Evolutionary conservation across 2,329 filamentous ascomycete species (phyloP).

Genomic region (Cadophora sp.): DNA sequence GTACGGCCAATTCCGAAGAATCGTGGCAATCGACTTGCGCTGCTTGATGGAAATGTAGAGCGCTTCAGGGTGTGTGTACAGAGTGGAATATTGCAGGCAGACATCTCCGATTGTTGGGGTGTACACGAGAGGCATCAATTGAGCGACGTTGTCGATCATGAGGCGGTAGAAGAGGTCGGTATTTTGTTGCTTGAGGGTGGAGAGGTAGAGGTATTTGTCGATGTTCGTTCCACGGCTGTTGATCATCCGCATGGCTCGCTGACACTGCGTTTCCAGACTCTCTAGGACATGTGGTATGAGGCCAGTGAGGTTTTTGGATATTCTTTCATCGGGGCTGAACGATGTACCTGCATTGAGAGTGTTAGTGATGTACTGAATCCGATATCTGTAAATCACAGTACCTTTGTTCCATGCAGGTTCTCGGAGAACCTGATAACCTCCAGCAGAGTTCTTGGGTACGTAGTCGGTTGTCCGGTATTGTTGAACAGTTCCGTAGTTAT

Average conservation of each 20-base stretch:
- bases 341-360: constrained; percentile 58
- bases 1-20: constrained; percentile 94
- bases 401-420: constrained; percentile 73
- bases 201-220: constrained; percentile 86
- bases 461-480: constrained; percentile 62
- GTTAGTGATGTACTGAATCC: not conserved
- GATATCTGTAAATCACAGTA: constrained; percentile 42
- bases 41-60: constrained; percentile 97
- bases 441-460: constrained; percentile 57
- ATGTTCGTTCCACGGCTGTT: constrained; percentile 71
- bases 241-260: constrained; percentile 77
- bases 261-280: constrained; percentile 64
- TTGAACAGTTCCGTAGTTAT: constrained; percentile 61
- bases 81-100: constrained; percentile 93
- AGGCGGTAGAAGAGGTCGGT: constrained; percentile 84
- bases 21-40: constrained; percentile 84
- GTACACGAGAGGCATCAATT: constrained; percentile 85
- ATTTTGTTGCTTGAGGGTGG: constrained; percentile 76
- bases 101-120: constrained; percentile 94
- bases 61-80: constrained; percentile 94
- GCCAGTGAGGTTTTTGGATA: constrained; percentile 69
- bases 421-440: constrained; percentile 66
- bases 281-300: constrained; percentile 70
- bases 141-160: constrained; percentile 77
- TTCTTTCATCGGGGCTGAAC: constrained; percentile 68